Base-by-base conservation (phyloP, 2,329 filamentous ascomycete genomes). In the Lachnellula subtilissima region DNA sequence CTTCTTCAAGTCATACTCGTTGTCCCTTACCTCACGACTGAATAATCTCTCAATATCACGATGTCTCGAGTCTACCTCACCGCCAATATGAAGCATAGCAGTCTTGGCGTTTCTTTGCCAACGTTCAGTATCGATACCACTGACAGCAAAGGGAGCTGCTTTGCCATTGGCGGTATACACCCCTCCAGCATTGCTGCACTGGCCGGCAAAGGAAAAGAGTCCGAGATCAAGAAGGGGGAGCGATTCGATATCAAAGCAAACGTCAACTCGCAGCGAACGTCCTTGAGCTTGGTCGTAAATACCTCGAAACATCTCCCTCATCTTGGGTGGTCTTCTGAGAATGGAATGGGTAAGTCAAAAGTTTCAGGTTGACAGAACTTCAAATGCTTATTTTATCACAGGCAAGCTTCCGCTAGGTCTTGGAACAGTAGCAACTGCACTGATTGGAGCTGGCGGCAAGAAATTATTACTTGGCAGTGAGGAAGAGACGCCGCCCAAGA, bases 211-310 rank as follows among this genome's bases (percentile, higher is more conserved):
- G 52, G 43, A 5, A 46, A 43, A 28, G 39, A 25, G 6, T 35
- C 51, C n/a, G 55, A 51, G 35, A 37, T 51, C 25, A 51, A 57
- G 23, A 48, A 52, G 19, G 55, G 52, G 32, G 52, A 52, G 35
- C 52, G 52, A 5, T 57, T 54, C 25, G 52, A 57, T 54, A 12
- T 57, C 7, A 57, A 54, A 45, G 54, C 48, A 36, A 57, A 57
- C 35, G 15, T 50, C 23, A 57, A 57, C 39, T 9, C 40, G 3
- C 48, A 54, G 40, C 37, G 48, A 46, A 49, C 40, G 1, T 42
- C 52, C 5, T 23, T 57, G 1, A 48, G 46, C 32, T 49, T 57
- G 42, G 52, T 54, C 2, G 48, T 54, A 12, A 35, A 39, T 14
- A 57, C 55, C 6, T 48, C 19, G 9, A 57, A 57, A 49, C 42